Evolutionary conservation across 2,329 filamentous ascomycete genomes (phyloP).

Genomic region (Leptosphaerulina australis): DNA sequence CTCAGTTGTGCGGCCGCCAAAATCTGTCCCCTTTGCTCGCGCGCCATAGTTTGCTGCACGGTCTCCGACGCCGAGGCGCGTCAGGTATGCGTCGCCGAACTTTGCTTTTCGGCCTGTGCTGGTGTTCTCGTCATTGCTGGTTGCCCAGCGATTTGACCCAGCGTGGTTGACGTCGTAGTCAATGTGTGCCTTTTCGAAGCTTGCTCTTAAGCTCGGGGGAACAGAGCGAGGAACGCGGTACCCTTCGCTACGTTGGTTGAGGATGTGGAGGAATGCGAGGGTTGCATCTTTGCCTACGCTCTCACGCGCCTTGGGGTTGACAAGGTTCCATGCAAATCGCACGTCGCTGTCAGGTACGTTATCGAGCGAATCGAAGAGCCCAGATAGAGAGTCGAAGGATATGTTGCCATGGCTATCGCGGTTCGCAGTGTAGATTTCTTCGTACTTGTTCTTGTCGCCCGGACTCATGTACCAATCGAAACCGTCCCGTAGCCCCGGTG

Average conservation of each 20-base stretch:
- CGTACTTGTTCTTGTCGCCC: constrained; percentile 88
- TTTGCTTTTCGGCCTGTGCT: constrained; percentile 90
- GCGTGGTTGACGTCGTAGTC: constrained; percentile 90
- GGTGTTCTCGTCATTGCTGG: constrained; percentile 78
- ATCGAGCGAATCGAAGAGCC: constrained; percentile 75
- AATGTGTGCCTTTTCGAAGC: constrained; percentile 94
- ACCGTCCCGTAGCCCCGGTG: constrained; percentile 85
- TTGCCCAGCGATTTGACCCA: constrained; percentile 78
- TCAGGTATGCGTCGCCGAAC: constrained; percentile 96
- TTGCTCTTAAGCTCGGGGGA: constrained; percentile 85
- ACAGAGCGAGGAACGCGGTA: constrained; percentile 91
- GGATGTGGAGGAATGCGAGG: constrained; percentile 93
- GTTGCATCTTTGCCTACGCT: constrained; percentile 94
- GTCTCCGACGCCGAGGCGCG: constrained; percentile 76
- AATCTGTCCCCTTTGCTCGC: constrained; percentile 85
- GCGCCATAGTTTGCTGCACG: constrained; percentile 69
- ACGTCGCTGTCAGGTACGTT: constrained; percentile 78
- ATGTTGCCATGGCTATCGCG: constrained; percentile 81
- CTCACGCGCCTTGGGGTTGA: constrained; percentile 84
- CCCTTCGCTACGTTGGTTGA: constrained; percentile 94
- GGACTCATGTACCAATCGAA: constrained; percentile 99
- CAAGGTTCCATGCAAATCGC: constrained; percentile 92
- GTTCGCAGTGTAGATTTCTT: constrained; percentile 95
- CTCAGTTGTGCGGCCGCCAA: constrained; percentile 79
- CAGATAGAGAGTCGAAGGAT: constrained; percentile 75